A percentile compares a stretch with the other conserved stretches of the same genome.
phyloP scores from a whole-genome alignment of 768 basidiomycete species.

The Xerocomus potaroensis region DNA sequence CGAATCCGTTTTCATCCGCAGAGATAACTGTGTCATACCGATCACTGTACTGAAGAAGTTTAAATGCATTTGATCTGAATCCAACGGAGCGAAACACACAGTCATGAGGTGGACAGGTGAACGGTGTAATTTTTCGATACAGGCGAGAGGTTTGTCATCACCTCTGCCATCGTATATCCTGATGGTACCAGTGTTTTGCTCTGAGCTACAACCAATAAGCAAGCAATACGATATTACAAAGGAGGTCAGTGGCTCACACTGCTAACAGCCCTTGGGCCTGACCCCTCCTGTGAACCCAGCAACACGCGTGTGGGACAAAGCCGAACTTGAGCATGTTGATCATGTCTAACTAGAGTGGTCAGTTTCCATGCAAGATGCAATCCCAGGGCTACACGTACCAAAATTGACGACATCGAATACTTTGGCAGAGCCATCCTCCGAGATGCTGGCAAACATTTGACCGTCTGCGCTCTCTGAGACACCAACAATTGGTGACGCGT shows the following conservation, averaged over 20 bases:
- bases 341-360: slow-evolving; percentile 64
- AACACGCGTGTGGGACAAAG: slow-evolving; percentile 82
- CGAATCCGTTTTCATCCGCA: slow-evolving; percentile 89
- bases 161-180: slow-evolving; percentile 93
- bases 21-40: slow-evolving; percentile 89
- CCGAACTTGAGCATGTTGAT: slow-evolving; percentile 95
- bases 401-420: slow-evolving; percentile 98
- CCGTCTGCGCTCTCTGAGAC: slow-evolving; percentile 91
- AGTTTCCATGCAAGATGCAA: not conserved
- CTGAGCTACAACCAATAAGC: slow-evolving; percentile 54
- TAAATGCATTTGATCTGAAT: not conserved
- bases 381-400: slow-evolving; percentile 52
- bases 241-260: slow-evolving; percentile 53
- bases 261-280: slow-evolving; percentile 87
- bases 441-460: slow-evolving; percentile 84
- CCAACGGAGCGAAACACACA: slow-evolving; percentile 42
- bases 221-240: slow-evolving; percentile 2
- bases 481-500: slow-evolving; percentile 70
- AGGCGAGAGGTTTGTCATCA: slow-evolving; percentile 70
- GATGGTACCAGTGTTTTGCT: slow-evolving; percentile 67
- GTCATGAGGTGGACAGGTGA: slow-evolving; percentile 89
- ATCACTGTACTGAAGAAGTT: slow-evolving; percentile 70
- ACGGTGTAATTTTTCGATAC: slow-evolving; percentile 73
- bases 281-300: slow-evolving; percentile 91
- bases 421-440: slow-evolving; percentile 89